phyloP scores from a whole-genome alignment of 805 yeast species.

The Komagataella pastoris region DNA sequence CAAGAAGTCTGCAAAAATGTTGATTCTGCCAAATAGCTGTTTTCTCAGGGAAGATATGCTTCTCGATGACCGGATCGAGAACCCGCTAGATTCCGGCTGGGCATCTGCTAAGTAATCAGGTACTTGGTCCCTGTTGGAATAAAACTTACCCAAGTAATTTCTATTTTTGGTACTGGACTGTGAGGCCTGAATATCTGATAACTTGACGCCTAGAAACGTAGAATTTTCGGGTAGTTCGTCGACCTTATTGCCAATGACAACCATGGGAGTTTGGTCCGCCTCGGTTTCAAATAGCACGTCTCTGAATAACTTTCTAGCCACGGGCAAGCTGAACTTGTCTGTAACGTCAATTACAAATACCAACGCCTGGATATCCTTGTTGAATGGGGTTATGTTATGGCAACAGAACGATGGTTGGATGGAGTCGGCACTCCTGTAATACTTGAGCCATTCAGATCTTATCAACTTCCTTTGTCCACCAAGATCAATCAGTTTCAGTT shows the following conservation, averaged over 20 bases:
- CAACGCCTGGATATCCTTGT: slow-evolving; percentile 3
- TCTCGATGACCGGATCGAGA: background rate
- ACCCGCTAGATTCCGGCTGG: background rate
- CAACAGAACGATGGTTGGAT: background rate
- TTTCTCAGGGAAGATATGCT: background rate
- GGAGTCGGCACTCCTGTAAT: slow-evolving; percentile 6
- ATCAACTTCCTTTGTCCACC: slow-evolving; percentile 17
- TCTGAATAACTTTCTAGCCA: slow-evolving; percentile 9
- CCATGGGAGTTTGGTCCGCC: slow-evolving; percentile 8
- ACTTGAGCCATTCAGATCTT: slow-evolving; percentile 10
- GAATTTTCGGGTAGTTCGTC: slow-evolving; percentile 7
- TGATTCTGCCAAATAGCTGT: background rate
- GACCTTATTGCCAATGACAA: slow-evolving; percentile 16
- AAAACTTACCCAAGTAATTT: background rate
- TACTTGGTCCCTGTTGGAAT: background rate
- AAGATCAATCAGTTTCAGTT: slow-evolving; percentile 13
- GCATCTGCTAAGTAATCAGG: background rate
- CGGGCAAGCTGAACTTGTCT: slow-evolving; percentile 13
- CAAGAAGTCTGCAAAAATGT: background rate
- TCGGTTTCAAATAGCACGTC: slow-evolving; percentile 10
- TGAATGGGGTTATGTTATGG: background rate
- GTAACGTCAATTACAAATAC: slow-evolving; percentile 16
- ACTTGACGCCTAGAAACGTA: slow-evolving; percentile 4
- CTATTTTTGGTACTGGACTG: background rate
- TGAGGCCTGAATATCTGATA: background rate